Evolutionary conservation across 176 grass and related monocot species (phyloP).

Genomic region (Ensete ventricosum): DNA sequence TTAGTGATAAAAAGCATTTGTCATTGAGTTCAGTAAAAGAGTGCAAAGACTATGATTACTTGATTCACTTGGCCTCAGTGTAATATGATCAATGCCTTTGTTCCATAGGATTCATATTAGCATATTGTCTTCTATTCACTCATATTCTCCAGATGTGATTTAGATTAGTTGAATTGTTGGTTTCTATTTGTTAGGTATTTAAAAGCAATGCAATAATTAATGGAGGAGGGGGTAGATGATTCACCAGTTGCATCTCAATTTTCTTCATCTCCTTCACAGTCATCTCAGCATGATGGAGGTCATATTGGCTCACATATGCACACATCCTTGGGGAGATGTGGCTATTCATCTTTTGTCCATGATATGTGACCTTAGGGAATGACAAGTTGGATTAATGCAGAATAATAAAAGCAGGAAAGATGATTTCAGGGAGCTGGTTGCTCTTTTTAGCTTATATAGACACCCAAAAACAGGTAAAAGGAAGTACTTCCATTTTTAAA

Average conservation of each 20-base stretch:
- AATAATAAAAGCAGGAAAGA: not conserved
- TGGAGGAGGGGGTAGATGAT: not conserved
- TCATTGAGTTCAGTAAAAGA: too few species aligned
- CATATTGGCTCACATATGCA: conserved; percentile 14
- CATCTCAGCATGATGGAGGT: conserved; percentile 15
- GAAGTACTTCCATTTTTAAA: conserved; percentile 6
- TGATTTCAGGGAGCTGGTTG: not conserved
- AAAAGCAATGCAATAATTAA: not conserved
- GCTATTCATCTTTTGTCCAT: conserved; percentile 11
- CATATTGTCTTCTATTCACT: not conserved
- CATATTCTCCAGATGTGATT: not conserved
- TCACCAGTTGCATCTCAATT: conserved; percentile 4
- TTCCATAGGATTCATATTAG: not conserved
- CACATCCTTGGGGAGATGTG: conserved; percentile 2
- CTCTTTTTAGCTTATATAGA: not conserved
- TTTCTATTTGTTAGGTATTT: not conserved
- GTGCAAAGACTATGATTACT: too few species aligned
- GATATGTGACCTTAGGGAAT: conserved; percentile 2
- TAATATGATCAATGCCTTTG: too few species aligned
- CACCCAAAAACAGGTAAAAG: not conserved
- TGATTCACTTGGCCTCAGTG: too few species aligned
- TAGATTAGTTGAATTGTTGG: not conserved
- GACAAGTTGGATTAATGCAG: not conserved
- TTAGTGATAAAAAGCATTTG: too few species aligned
- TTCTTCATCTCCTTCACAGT: conserved; percentile 9